Evolutionary conservation across 2,329 filamentous ascomycete species (phyloP).

Genomic region (Fragosphaeria purpurea): DNA sequence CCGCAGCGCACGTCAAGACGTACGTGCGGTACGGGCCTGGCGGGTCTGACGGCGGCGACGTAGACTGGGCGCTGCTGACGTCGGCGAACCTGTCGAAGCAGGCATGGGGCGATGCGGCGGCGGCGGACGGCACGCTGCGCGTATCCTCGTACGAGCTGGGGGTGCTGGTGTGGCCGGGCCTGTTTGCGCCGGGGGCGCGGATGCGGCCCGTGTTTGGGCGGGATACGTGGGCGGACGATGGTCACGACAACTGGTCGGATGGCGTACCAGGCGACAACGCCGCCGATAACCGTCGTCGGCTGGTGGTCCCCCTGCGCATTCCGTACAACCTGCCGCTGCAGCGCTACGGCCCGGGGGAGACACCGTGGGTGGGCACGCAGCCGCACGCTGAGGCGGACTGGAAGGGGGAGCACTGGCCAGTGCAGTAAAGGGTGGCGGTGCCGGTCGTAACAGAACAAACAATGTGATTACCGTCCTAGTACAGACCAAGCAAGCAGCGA

Average conservation of each 20-base stretch:
- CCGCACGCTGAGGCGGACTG: conserved; percentile 53
- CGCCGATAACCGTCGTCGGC: conserved; percentile 4
- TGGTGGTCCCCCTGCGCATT: conserved; percentile 60
- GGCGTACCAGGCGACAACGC: neutral
- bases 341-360: conserved; percentile 51
- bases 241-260: neutral
- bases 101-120: conserved; percentile 66
- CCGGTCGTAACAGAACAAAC: no score
- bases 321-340: conserved; percentile 74
- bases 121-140: conserved; percentile 49
- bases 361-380: conserved; percentile 67
- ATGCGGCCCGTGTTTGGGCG: conserved; percentile 63
- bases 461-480: no score
- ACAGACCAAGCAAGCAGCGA: no score
- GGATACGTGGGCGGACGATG: conserved; percentile 37
- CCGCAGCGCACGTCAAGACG: conserved; percentile 83
- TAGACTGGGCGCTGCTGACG: conserved; percentile 80
- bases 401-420: conserved; percentile 33
- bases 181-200: conserved; percentile 35
- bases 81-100: conserved; percentile 90
- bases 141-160: conserved; percentile 79
- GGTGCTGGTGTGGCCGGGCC: conserved; percentile 68
- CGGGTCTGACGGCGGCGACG: conserved; percentile 20
- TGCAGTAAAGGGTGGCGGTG: no score
- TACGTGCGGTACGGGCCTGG: conserved; percentile 53